Evolutionary conservation across 495 filamentous ascomycete genomes (phyloP).

Genomic region (Astrothelium subdiscretum): DNA sequence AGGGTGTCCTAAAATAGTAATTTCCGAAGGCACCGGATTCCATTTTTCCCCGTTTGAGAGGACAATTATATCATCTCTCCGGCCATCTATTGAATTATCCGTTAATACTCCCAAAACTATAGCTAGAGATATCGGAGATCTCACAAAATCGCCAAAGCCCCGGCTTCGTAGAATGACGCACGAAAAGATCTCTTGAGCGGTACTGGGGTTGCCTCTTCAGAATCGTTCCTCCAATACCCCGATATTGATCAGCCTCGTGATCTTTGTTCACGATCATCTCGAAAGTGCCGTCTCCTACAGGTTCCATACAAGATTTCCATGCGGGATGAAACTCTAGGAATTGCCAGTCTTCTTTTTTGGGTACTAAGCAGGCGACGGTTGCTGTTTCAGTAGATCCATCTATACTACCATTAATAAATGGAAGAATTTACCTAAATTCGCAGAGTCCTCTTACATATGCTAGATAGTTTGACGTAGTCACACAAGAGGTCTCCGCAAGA

Average conservation of each 20-base stretch:
- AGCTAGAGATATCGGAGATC: too few relatives aligned
- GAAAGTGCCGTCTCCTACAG: not conserved
- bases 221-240: slow-evolving; percentile 26
- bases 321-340: slow-evolving; percentile 1
- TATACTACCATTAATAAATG: not conserved
- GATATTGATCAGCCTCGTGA: slow-evolving; percentile 41
- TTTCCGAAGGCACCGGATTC: slow-evolving; percentile 46
- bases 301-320: not conserved
- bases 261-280: slow-evolving; percentile 10
- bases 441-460: not conserved
- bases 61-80: slow-evolving; percentile 51
- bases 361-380: slow-evolving; percentile 8
- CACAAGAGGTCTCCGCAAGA: not conserved
- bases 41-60: slow-evolving; percentile 54
- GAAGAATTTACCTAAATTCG: not conserved
- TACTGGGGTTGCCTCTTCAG: slow-evolving; percentile 29
- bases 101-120: too few relatives aligned
- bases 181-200: slow-evolving; percentile 37
- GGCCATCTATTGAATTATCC: slow-evolving; percentile 39
- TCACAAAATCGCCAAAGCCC: slow-evolving; percentile 37
- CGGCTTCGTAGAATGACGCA: slow-evolving; percentile 36
- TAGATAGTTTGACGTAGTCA: not conserved
- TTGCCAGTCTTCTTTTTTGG: slow-evolving; percentile 13
- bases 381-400: not conserved
- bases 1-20: slow-evolving; percentile 32